Evolutionary conservation across 1,139 yeast species (phyloP), one percentile per base, ranked within the genome.

Genomic region (Zygoascus sp.): DNA sequence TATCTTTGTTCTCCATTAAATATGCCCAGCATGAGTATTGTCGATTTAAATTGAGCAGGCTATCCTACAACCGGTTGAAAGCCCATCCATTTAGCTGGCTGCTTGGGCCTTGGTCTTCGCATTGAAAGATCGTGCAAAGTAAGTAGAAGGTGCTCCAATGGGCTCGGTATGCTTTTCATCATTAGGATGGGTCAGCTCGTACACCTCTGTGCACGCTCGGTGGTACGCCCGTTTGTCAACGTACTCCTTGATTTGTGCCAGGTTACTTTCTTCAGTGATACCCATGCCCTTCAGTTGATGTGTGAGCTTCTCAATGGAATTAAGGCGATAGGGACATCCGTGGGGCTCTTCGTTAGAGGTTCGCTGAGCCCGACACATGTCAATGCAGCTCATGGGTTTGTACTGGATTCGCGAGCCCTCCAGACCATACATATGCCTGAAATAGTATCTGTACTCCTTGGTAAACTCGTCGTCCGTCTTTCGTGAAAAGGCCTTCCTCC

Each of bases 291-390:
- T 62, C 54, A 92, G 70, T 50, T 80, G 77, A 3, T 61, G 58
- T 1, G 75, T 70, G 46, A 92, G 71, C 43, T 77, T 74, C 40
- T 86, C 94, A 13, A 77, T 63, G 15, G 77, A 70, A 58, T 86
- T 71, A 58, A 86, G 92, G 49, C 95, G 73, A 66, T 86, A 92
- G 2, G 97, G 97, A 66, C 97, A 90, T 2, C 98, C 98, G 62
- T 92, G 97, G 5, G 53, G 77, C 60, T 89, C 95, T 32, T 76
- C 79, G 44, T 80, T 76, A 16, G 75, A 75, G 0, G 96, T 95
- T 50, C 80, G 74, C 6, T 92, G 88, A 55, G 82, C 80, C 28
- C 80, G 74, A 50, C 86, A 67, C 37, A 94, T 86, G 0, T 83
- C 81, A 23, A 80, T 77, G 70, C 97, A 92, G 60, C 83, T 85